These are phyloP conservation scores for Xanthoconium stramineum DNA, from an alignment of 768 basidiomycete species.

Conservation along the genomic window DNA sequence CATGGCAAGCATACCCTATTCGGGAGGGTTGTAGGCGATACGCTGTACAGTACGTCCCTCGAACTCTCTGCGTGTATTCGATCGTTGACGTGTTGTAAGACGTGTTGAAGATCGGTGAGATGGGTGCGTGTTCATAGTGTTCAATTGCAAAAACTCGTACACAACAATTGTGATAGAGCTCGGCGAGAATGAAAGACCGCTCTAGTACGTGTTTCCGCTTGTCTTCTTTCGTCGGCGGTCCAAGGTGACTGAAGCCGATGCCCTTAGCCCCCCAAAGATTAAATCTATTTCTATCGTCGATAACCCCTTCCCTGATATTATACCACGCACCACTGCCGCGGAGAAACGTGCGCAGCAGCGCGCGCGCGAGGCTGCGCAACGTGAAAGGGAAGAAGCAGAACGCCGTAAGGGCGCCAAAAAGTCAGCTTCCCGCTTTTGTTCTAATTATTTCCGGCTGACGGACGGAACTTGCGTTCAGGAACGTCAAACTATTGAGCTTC, in stretches of 20 bases:
- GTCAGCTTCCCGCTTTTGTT: slow-evolving; percentile 40
- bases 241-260: not conserved
- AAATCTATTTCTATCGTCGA: slow-evolving; percentile 80
- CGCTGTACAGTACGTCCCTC: slow-evolving; percentile 71
- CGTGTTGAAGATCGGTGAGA: slow-evolving; percentile 86
- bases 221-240: not conserved
- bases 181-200: slow-evolving; percentile 66
- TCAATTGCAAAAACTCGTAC: not conserved
- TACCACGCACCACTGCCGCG: slow-evolving; percentile 93
- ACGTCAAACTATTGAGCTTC: slow-evolving; percentile 88
- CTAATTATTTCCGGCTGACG: not conserved
- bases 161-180: slow-evolving; percentile 47
- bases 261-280: slow-evolving; percentile 85
- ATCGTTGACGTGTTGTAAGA: slow-evolving; percentile 43
- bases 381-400: slow-evolving; percentile 74
- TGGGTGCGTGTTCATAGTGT: slow-evolving; percentile 51
- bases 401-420: slow-evolving; percentile 82
- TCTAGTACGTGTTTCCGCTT: slow-evolving; percentile 57
- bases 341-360: slow-evolving; percentile 83
- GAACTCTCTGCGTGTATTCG: not conserved
- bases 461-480: slow-evolving; percentile 43
- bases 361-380: slow-evolving; percentile 72
- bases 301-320: slow-evolving; percentile 93
- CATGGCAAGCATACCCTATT: slow-evolving; percentile 95
- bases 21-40: slow-evolving; percentile 85